Base-by-base conservation (phyloP, 306 rosid species). In the Inga leiocalycina region DNA sequence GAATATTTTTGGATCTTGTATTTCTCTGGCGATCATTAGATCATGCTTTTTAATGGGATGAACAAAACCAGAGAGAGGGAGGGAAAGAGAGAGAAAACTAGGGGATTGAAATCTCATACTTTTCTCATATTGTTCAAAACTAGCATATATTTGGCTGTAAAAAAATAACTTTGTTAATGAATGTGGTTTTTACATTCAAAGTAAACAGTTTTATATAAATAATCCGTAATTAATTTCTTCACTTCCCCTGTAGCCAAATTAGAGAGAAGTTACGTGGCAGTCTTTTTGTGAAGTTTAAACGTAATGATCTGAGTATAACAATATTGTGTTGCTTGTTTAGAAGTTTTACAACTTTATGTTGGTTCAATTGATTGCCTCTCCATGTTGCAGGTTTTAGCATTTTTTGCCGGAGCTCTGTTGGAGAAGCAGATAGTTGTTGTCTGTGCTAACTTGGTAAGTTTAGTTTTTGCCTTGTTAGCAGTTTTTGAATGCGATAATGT, bases 391-490 rank as follows among this genome's bases (percentile, higher is more conserved):
- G 88, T 97, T 69, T 88, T 97, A 82, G 59, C 97, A 75, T 82
- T 92, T 72, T 89, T 94, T 84, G 98, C 98, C 13, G 99, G 94
- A 87, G 98, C 95, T 54, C 88, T 97, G 81, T 87, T 97, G 81
- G 99, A 97, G 91, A 97, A 94, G 91, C 97, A 94, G 77, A 97
- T 90, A 78, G 95, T 89, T 72, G 86, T 97, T 65, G 88, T 90
- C 77, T 92, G 99, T 88, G 91, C 99, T 81, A 94, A 94, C 86
- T 89, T 96, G 99, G 99, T 96, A 88, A 22, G 91, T 78, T 9
- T 49, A 77, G 16, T 62, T 44, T 71, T 43, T 22, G 49, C 67
- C 84, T 77, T 79, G 82, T 41, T 43, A 75, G 73, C 69, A 56
- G 54, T 77, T 76, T 66, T 17, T 87, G 74, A 72, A 73, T 79